Evolutionary conservation across 148 eudicot species (phyloP).

Genomic region (Amaranthus palmeri): DNA sequence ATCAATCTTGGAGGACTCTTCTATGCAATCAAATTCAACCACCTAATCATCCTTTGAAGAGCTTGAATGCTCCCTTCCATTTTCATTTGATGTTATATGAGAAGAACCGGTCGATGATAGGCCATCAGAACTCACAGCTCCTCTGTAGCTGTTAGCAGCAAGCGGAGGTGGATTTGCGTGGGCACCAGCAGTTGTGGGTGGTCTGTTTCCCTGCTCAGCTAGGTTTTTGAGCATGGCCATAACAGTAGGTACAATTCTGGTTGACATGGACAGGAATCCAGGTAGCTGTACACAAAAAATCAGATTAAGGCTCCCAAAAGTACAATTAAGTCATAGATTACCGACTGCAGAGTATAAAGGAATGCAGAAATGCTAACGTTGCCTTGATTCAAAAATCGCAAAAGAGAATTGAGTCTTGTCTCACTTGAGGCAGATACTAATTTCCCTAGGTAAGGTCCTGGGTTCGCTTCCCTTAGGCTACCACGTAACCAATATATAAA

Average conservation of each 20-base stretch:
- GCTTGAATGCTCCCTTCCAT: slow-evolving; percentile 67
- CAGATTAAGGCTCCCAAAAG: slow-evolving; percentile 16
- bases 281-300: slow-evolving; percentile 60
- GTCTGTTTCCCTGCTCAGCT: slow-evolving; percentile 71
- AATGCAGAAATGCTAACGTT: not conserved
- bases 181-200: slow-evolving; percentile 35
- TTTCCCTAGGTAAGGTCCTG: too few relatives aligned
- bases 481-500: too few relatives aligned
- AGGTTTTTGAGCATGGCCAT: slow-evolving; percentile 77
- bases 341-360: not conserved
- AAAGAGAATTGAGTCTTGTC: too few relatives aligned
- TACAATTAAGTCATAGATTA: not conserved
- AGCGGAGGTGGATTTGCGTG: slow-evolving; percentile 47
- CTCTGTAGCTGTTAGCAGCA: slow-evolving; percentile 35
- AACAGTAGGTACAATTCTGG: slow-evolving; percentile 79
- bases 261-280: slow-evolving; percentile 73
- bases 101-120: slow-evolving; percentile 73
- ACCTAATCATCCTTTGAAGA: slow-evolving; percentile 42
- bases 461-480: too few relatives aligned
- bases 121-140: slow-evolving; percentile 27
- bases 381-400: too few relatives aligned
- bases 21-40: slow-evolving; percentile 15
- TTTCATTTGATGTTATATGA: slow-evolving; percentile 46
- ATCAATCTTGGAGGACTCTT: slow-evolving; percentile 3
- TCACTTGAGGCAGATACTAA: too few relatives aligned